Conservation (phyloP, 75 land plant genomes). For the Cunninghamia lanceolata region DNA sequence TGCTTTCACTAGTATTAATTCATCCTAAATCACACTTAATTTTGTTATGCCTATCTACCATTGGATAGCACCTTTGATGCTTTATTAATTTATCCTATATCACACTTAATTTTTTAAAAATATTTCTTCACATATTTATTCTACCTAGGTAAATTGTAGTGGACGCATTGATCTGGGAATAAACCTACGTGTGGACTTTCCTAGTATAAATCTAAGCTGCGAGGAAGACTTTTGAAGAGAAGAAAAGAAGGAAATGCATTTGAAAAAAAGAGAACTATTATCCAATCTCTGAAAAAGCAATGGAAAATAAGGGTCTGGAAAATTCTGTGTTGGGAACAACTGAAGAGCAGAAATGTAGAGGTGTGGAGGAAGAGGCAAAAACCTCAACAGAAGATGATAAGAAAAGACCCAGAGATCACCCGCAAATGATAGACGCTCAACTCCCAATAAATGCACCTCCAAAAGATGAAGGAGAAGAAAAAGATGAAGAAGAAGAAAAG, state of each 20-base stretch:
- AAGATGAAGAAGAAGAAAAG: background rate
- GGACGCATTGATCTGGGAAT: too few relatives aligned
- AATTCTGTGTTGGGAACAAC: background rate
- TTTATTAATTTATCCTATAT: too few relatives aligned
- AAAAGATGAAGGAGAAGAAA: background rate
- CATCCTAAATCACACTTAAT: too few relatives aligned
- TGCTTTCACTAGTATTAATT: too few relatives aligned
- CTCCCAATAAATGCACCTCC: background rate
- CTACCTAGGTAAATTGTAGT: too few relatives aligned
- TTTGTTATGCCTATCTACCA: too few relatives aligned
- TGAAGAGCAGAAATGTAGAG: background rate
- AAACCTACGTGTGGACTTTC: background rate
- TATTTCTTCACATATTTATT: too few relatives aligned
- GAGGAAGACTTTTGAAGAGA: background rate
- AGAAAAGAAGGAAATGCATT: background rate
- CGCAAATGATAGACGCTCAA: background rate
- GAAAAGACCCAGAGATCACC: constrained; percentile 8
- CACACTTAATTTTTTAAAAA: too few relatives aligned
- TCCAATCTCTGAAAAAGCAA: background rate
- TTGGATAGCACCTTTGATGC: too few relatives aligned
- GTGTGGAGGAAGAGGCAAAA: background rate
- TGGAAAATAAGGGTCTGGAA: background rate
- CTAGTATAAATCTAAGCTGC: background rate
- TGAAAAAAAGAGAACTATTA: background rate
- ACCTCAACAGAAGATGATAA: background rate